Evolutionary conservation across 164 flowering plant species (phyloP), one percentile per base, ranked within the genome.

Genomic region (Stephania yunnanensis): DNA sequence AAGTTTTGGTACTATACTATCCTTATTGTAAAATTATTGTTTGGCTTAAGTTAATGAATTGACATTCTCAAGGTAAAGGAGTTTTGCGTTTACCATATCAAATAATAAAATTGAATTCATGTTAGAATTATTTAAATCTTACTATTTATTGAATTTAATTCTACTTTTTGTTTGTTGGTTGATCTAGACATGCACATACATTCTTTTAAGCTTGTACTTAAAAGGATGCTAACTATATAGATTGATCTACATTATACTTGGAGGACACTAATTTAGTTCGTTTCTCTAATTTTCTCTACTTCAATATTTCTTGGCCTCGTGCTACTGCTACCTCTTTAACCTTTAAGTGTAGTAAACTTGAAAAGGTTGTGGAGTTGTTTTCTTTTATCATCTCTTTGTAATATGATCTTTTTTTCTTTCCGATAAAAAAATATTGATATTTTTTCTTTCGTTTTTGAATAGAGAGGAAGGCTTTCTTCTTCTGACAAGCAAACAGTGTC

Each of bases 401-500:
- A 6, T 36, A 36, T 36, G 42, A 4, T 36, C 42, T 36, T 36
- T 36, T 36, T 36, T 36, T 36, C 4, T 4, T 36, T 36, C 42
- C 42, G 4, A 36, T 36, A 36, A 36, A 36, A 36, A 36, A 36
- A 36, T 36, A 36, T 36, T 36, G 42, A 36, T 25, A 25, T 25
- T 36, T 36, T 36, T 36, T 36, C 42, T 36, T 2, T 36, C 42
- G 42, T 36, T 36, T 73, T 74, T 78, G 79, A 82, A 72, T 85
- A 88, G 86, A 89, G 88, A 78, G 84, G 84, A 50, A 75, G 74
- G 20, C 68, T 77, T 65, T 52, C 74, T n/a, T 80, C 89, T 46
- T 70, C 77, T 77, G 93, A 81, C 76, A 86, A 83, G 64, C 95
- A 86, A 79, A 81, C 77, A 2, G 82, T 75, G 29, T 82, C 89